A percentile compares a stretch with the other conserved stretches of the same genome.
Evolutionary conservation across 2,329 filamentous ascomycete genomes (phyloP).

Genomic region (Trichoderma sp.): DNA sequence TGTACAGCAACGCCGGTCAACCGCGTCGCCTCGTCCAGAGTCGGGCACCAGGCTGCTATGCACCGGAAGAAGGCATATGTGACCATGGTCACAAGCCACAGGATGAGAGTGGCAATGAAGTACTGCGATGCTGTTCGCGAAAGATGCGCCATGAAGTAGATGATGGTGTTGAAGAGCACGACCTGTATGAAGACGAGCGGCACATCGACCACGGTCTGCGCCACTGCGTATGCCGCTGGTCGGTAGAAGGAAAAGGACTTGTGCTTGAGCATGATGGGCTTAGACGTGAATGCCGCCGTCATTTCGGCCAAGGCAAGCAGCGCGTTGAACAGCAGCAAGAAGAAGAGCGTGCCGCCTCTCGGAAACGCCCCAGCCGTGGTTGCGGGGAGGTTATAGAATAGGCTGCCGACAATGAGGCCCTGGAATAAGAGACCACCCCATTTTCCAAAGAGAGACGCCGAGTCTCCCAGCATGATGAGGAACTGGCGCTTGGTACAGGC

Average conservation of each 20-base stretch:
- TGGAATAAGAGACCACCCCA: conserved; percentile 77
- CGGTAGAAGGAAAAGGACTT: conserved; percentile 71
- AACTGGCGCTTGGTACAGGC: conserved; percentile 74
- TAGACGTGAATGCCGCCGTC: conserved; percentile 62
- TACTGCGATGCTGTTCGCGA: conserved; percentile 66
- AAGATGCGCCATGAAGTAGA: conserved; percentile 79
- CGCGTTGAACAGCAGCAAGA: conserved; percentile 56
- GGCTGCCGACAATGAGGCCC: conserved; percentile 72
- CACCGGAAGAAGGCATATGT: conserved; percentile 63
- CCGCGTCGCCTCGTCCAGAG: conserved; percentile 64
- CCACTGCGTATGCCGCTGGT: conserved; percentile 59
- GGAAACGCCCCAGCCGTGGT: conserved; percentile 66
- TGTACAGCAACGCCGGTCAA: conserved; percentile 61
- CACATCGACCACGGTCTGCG: conserved; percentile 62
- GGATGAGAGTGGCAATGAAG: conserved; percentile 66
- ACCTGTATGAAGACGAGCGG: conserved; percentile 64
- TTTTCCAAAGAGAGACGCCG: conserved; percentile 75
- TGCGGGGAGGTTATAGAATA: conserved; percentile 70
- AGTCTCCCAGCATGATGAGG: conserved; percentile 77
- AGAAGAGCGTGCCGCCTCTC: conserved; percentile 53
- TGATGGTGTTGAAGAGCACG: conserved; percentile 67
- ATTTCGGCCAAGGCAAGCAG: conserved; percentile 77
- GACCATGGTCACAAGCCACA: conserved; percentile 59
- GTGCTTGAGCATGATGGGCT: conserved; percentile 70
- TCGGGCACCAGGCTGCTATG: conserved; percentile 60